Conservation (phyloP, 108 stramenopile species). For the Cyclotella sp. region DNA sequence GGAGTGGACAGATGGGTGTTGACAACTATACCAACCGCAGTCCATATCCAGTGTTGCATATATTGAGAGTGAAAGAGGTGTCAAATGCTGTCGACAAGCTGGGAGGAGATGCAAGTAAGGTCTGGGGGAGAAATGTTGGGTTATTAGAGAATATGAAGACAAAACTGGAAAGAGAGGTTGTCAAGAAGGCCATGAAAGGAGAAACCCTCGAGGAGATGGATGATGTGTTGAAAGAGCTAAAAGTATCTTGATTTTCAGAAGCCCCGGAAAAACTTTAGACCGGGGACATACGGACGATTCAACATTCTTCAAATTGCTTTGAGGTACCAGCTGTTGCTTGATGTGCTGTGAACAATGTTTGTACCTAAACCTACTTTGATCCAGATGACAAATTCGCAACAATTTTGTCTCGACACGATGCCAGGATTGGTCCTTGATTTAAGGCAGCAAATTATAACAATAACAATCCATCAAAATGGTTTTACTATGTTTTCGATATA, state of each 20-base stretch:
- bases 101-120: slow-evolving; percentile 73
- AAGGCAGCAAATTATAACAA: no score
- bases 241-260: background rate
- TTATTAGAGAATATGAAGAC: slow-evolving; percentile 64
- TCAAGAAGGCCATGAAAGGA: slow-evolving; percentile 49
- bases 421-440: no score
- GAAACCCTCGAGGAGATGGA: slow-evolving; percentile 28
- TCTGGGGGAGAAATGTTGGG: slow-evolving; percentile 77
- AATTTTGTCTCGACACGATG: no score
- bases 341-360: no score
- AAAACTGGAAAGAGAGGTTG: slow-evolving; percentile 46
- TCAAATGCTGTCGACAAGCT: slow-evolving; percentile 65
- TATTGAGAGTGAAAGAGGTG: slow-evolving; percentile 83
- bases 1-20: slow-evolving; percentile 40
- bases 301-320: no score
- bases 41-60: slow-evolving; percentile 85
- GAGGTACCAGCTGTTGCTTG: no score
- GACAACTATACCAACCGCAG: slow-evolving; percentile 83
- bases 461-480: no score
- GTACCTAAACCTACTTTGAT: no score
- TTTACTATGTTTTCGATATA: no score
- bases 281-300: no score
- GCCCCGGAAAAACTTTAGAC: no score
- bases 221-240: slow-evolving; percentile 33
- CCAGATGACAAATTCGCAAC: no score